A percentile compares a stretch with the other conserved stretches of the same genome.
phyloP scores from a whole-genome alignment of 768 basidiomycete genomes.

The Boletus edulis region DNA sequence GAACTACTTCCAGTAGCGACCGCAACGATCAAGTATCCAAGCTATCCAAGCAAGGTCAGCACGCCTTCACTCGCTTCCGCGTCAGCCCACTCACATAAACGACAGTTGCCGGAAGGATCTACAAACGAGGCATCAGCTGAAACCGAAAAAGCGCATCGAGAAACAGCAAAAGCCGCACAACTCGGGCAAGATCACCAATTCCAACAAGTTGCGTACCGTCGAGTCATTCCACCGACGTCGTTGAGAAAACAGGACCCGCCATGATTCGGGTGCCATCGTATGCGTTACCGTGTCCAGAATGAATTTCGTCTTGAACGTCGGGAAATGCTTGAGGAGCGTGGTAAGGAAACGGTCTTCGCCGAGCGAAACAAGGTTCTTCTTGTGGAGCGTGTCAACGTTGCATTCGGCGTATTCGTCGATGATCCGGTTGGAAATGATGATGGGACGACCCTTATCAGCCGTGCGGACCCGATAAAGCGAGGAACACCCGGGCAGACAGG shows the following conservation, averaged over 20 bases:
- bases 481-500: constrained; percentile 96
- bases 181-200: constrained; percentile 82
- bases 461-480: constrained; percentile 91
- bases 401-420: constrained; percentile 94
- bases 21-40: constrained; percentile 79
- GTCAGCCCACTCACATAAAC: constrained; percentile 67
- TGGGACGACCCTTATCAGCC: constrained; percentile 90
- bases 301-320: constrained; percentile 94
- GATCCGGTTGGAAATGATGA: constrained; percentile 94
- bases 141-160: constrained; percentile 94
- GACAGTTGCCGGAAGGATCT: constrained; percentile 87
- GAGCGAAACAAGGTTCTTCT: constrained; percentile 80
- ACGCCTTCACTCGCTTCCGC: not conserved
- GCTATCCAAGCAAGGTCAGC: constrained; percentile 39
- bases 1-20: constrained; percentile 70
- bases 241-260: constrained; percentile 86
- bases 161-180: constrained; percentile 67
- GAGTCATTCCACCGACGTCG: constrained; percentile 97
- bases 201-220: constrained; percentile 90
- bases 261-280: constrained; percentile 89
- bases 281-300: constrained; percentile 83
- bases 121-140: constrained; percentile 40
- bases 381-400: constrained; percentile 89
- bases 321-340: constrained; percentile 93
- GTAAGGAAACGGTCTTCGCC: constrained; percentile 97